phyloP scores from a whole-genome alignment of 345 rosid genomes.

The Schrenkiella parvula region DNA sequence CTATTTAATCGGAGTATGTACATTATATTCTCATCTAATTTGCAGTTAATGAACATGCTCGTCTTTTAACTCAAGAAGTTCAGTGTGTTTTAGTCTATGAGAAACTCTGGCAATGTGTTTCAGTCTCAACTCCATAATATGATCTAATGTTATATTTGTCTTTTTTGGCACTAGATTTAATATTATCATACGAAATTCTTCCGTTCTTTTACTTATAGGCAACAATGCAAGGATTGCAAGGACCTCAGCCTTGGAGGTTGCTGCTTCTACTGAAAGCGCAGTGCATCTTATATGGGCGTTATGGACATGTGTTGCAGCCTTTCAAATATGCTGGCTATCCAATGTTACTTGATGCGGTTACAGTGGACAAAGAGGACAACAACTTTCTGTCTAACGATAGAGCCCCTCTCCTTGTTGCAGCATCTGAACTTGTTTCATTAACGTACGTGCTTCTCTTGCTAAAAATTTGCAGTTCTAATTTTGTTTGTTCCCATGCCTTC shows the following conservation, averaged over 20 bases:
- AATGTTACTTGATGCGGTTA: constrained; percentile 88
- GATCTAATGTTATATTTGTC: neutral
- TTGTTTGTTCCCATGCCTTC: constrained; percentile 12
- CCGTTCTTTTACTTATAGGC: constrained; percentile 48
- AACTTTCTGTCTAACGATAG: constrained; percentile 89
- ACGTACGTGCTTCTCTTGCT: constrained; percentile 49
- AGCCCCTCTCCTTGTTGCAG: constrained; percentile 95
- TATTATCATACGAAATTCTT: neutral
- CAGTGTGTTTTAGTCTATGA: constrained; percentile 1
- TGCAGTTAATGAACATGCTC: neutral
- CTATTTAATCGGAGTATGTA: neutral
- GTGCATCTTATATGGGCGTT: constrained; percentile 87
- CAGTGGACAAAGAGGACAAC: constrained; percentile 85
- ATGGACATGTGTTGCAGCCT: constrained; percentile 82
- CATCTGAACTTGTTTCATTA: constrained; percentile 93
- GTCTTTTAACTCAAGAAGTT: neutral
- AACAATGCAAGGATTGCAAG: constrained; percentile 99
- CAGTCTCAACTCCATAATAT: constrained; percentile 3
- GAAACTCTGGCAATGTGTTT: neutral
- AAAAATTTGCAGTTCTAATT: neutral
- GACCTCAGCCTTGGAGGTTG: constrained; percentile 98
- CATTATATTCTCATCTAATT: neutral
- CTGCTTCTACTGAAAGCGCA: constrained; percentile 94
- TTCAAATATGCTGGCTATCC: constrained; percentile 99
- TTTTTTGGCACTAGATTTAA: neutral